Evolutionary conservation across 345 rosid genomes (phyloP).

Genomic region (Chamaenerion angustifolium): DNA sequence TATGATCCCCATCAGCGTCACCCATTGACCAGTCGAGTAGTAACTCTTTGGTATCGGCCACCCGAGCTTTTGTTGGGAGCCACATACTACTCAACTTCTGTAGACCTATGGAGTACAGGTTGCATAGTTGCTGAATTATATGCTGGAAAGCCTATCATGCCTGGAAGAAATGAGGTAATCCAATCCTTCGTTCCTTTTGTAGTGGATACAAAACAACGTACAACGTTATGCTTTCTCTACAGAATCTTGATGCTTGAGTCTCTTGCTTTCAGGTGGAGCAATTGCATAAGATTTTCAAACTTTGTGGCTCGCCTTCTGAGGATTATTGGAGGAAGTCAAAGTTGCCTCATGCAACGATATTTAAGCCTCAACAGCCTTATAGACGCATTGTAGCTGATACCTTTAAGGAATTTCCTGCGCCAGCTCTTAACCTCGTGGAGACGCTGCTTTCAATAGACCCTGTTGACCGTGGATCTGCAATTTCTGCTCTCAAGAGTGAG

Average conservation of each 20-base stretch:
- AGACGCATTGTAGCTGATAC: slow-evolving; percentile 82
- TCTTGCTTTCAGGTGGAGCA: slow-evolving; percentile 72
- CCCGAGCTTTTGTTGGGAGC: slow-evolving; percentile 97
- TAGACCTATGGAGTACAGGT: slow-evolving; percentile 95
- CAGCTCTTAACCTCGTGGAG: slow-evolving; percentile 82
- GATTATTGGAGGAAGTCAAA: slow-evolving; percentile 91
- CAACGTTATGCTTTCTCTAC: too few relatives aligned
- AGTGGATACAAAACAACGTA: too few relatives aligned
- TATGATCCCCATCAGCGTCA: slow-evolving; percentile 62
- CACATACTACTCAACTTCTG: slow-evolving; percentile 71
- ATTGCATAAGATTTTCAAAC: slow-evolving; percentile 93
- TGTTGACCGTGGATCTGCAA: slow-evolving; percentile 79
- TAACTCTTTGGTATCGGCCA: slow-evolving; percentile 97
- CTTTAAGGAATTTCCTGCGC: slow-evolving; percentile 86
- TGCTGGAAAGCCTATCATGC: slow-evolving; percentile 99
- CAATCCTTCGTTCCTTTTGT: too few relatives aligned
- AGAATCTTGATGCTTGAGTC: neutral
- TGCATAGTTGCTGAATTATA: slow-evolving; percentile 93
- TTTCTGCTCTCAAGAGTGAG: slow-evolving; percentile 68
- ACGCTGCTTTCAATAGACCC: slow-evolving; percentile 82
- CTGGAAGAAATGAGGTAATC: slow-evolving; percentile 93
- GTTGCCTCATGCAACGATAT: slow-evolving; percentile 95
- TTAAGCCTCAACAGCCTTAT: slow-evolving; percentile 95
- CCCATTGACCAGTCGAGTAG: slow-evolving; percentile 89
- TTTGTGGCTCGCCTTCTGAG: slow-evolving; percentile 94